These are phyloP conservation scores for Xanthoceras sorbifolium DNA, from an alignment of 345 rosid species.

Conservation along the genomic window DNA sequence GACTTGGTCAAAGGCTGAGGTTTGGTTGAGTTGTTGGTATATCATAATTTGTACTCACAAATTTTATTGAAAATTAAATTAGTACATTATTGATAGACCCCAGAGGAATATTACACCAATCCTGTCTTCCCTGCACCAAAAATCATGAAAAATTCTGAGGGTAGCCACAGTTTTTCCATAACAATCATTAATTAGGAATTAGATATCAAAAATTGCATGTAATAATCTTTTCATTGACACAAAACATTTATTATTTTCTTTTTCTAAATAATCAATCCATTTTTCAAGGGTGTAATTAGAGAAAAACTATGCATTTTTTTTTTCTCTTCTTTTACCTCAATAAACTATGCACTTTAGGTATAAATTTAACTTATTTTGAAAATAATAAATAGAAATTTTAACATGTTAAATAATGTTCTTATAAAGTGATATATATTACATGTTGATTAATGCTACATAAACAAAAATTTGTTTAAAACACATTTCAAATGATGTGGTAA, in stretches of 20 bases:
- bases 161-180: not conserved
- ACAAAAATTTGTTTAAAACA: too few relatives aligned
- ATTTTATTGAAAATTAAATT: not conserved
- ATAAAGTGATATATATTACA: too few relatives aligned
- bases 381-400: not conserved
- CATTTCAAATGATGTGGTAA: too few relatives aligned
- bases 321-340: too few relatives aligned
- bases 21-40: not conserved
- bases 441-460: too few relatives aligned
- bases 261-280: not conserved
- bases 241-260: not conserved
- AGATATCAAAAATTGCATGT: too few relatives aligned
- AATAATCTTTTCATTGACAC: too few relatives aligned
- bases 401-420: too few relatives aligned
- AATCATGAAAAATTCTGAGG: conserved; percentile 4
- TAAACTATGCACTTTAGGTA: too few relatives aligned
- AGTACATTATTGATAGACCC: not conserved
- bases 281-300: too few relatives aligned
- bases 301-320: too few relatives aligned
- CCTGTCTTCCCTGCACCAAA: not conserved
- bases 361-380: not conserved
- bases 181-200: conserved; percentile 3
- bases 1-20: conserved; percentile 49
- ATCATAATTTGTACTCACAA: not conserved
- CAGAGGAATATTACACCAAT: not conserved